These are phyloP conservation scores for Aspergillus sp. DNA, from an alignment of 2,329 filamentous ascomycete genomes.

Conservation along the genomic window DNA sequence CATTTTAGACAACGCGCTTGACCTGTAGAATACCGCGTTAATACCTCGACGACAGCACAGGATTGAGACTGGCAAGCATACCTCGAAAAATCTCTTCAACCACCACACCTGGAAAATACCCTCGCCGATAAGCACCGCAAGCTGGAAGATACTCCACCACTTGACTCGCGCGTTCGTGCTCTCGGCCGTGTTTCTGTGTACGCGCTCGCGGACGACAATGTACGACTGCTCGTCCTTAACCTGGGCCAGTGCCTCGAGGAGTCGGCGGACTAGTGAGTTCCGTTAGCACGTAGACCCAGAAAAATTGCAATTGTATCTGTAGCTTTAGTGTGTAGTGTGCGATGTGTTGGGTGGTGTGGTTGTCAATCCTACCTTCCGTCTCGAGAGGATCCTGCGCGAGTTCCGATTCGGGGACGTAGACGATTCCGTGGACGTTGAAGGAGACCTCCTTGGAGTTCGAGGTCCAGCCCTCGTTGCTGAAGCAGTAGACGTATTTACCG, in stretches of 20 bases:
- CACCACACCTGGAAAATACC: slow-evolving; percentile 99
- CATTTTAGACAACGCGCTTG: slow-evolving; percentile 52
- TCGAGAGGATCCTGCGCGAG: slow-evolving; percentile 86
- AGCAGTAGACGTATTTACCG: slow-evolving; percentile 95
- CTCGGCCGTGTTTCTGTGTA: slow-evolving; percentile 97
- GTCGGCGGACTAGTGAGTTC: slow-evolving; percentile 67
- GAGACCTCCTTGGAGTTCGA: slow-evolving; percentile 96
- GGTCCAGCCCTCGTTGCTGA: slow-evolving; percentile 98
- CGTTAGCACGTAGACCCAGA: slow-evolving; percentile 7
- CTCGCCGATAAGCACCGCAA: slow-evolving; percentile 84
- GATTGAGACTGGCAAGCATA: slow-evolving; percentile 35
- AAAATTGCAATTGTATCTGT: background rate
- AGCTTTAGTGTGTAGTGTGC: background rate
- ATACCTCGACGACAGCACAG: background rate
- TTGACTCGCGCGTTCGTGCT: slow-evolving; percentile 97
- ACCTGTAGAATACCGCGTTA: slow-evolving; percentile 37
- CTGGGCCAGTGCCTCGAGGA: slow-evolving; percentile 84
- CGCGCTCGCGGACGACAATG: slow-evolving; percentile 92
- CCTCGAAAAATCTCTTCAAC: slow-evolving; percentile 97
- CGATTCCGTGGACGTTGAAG: slow-evolving; percentile 98
- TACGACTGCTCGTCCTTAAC: slow-evolving; percentile 99
- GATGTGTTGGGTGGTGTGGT: no score
- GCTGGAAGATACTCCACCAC: slow-evolving; percentile 99
- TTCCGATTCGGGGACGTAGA: slow-evolving; percentile 92
- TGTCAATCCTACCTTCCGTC: slow-evolving; percentile 69